Evolutionary conservation across 2,329 filamentous ascomycete species (phyloP), one percentile per base, ranked within the genome.

Genomic region (Apiospora pterosperma): DNA sequence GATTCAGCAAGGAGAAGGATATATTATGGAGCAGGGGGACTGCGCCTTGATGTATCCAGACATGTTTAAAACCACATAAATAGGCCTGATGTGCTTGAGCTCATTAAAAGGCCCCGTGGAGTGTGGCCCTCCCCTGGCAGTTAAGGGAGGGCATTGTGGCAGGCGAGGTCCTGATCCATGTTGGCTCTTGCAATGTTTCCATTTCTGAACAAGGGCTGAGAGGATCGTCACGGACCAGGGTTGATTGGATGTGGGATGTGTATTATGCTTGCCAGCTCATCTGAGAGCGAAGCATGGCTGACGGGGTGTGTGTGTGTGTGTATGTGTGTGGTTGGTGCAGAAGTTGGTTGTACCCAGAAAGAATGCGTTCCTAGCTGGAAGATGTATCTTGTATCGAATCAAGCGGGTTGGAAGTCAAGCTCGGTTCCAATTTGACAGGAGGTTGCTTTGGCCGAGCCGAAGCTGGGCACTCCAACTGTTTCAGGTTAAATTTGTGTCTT

Each of bases 401-500:
- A n/a, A n/a, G n/a, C n/a, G n/a, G n/a, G n/a, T n/a, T n/a, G n/a
- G n/a, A n/a, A n/a, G n/a, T n/a, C n/a, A n/a, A n/a, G n/a, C n/a
- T n/a, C n/a, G n/a, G n/a, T n/a, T n/a, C n/a, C n/a, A n/a, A n/a
- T n/a, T n/a, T n/a, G n/a, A n/a, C n/a, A n/a, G n/a, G n/a, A n/a
- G 25, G 48, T 34, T 39, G 48, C n/a, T n/a, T 55, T 55, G 48
- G 48, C 4, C 48, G 48, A 25, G 31, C 48, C 48, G 48, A 55
- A 34, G 48, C 28, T 55, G 48, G 48, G 28, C 34, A n/a, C 16
- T 34, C 48, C 48, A 55, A 28, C 48, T 55, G 48, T 55, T 55
- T 55, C 48, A 55, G 48, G 48, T 55, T 55, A 55, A 55, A 55
- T 55, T 55, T 55, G 48, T n/a, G 48, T 28, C 16, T 55, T 55